These are phyloP conservation scores for Carex scoparia DNA, from an alignment of 176 grass and related monocot genomes.

Conservation along the genomic window DNA sequence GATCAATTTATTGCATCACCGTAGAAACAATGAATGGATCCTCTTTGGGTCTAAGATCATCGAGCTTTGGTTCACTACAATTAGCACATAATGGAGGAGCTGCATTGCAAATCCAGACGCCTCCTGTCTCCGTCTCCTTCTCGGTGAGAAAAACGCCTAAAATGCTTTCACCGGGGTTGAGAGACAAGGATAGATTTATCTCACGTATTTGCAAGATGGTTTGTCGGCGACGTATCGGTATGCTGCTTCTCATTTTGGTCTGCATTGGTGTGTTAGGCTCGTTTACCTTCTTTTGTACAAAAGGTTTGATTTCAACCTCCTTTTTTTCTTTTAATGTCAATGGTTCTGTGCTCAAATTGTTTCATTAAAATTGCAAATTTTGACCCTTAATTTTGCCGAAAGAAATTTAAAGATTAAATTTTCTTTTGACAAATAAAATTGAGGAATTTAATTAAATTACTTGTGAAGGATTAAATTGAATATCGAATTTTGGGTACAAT, in stretches of 20 bases:
- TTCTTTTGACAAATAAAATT: not conserved
- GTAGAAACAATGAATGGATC: constrained; percentile 43
- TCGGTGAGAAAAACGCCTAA: constrained; percentile 20
- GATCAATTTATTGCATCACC: not conserved
- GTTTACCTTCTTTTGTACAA: constrained; percentile 19
- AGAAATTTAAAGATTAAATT: too few relatives aligned
- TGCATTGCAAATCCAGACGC: constrained; percentile 27
- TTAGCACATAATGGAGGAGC: not conserved
- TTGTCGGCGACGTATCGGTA: constrained; percentile 10
- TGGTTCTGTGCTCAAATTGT: not conserved
- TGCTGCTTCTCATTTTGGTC: constrained; percentile 11
- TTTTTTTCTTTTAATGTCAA: not conserved
- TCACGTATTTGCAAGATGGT: constrained; percentile 17
- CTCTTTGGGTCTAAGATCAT: constrained; percentile 23
- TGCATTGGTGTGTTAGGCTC: constrained; percentile 11
- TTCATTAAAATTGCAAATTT: not conserved
- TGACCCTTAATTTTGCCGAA: not conserved
- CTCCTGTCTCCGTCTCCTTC: not conserved
- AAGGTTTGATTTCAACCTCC: constrained; percentile 10
- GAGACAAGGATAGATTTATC: not conserved
- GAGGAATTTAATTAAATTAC: not conserved
- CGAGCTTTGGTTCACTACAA: constrained; percentile 29
- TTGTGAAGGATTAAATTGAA: not conserved
- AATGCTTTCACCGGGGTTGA: constrained; percentile 9
- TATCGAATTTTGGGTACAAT: not conserved